Evolutionary conservation across 768 basidiomycete genomes (phyloP), one percentile per base, ranked within the genome.

Genomic region (Termitomyces sp.): DNA sequence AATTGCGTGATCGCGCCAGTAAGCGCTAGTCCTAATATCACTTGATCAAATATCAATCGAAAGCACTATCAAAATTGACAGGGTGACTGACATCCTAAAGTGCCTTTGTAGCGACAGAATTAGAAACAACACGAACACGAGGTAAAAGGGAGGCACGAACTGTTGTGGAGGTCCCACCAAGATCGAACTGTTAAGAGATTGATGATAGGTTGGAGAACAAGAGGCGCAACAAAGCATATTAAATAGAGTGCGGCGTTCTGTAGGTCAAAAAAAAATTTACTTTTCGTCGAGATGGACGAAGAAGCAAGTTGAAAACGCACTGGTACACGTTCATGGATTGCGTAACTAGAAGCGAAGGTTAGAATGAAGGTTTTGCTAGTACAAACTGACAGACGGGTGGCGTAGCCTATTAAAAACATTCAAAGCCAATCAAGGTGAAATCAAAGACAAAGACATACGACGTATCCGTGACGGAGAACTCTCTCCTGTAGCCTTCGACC

Each of bases 151-250:
- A 67, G 59, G 22, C 18, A 59, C 72, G 69, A 62, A 72, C 88
- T 78, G 65, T 84, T 87, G 67, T 97, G 95, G 32, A 88, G 74
- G 66, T 97, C 95, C 94, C 94, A 98, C 76, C 84, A 85, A 3
- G 85, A 88, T n/a, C 88, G 81, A 30, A 92, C 75, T 22, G 92
- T 87, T 14, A 90, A 50, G 22, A 85, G 57, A 63, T 91, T 90
- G 63, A 95, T 79, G 20, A 84, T 62, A 20, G 86, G 78, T 65
- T 92, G 84, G 44, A 93, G 72, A 46, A 84, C 65, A 22, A 92
- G 68, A 0, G 95, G 95, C 3, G 90, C 77, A 2, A 86, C 82
- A 54, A 80, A 70, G 52, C 72, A 72, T 52, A 86, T 82, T 13
- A 84, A 60, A 62, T 78, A 79, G 6, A 86, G 65, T 16, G 79